Percentiles rank a stretch among this genome's conserved stretches.
phyloP scores from a whole-genome alignment of 257 asterid species.

The Penstemon barbatus region DNA sequence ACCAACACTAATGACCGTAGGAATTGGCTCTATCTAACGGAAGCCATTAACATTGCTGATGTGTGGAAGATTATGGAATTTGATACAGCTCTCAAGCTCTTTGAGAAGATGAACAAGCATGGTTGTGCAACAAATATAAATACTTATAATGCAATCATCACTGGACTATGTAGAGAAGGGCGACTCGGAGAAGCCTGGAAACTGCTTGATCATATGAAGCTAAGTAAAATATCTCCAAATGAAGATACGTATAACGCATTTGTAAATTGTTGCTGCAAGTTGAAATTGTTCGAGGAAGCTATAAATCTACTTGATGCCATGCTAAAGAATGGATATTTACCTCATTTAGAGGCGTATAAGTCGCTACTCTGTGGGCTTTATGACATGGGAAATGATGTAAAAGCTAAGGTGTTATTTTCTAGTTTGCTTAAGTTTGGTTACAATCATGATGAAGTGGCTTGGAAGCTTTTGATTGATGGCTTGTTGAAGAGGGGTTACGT shows the following conservation, averaged over 20 bases:
- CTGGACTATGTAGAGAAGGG: constrained; percentile 53
- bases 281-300: constrained; percentile 42
- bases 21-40: neutral
- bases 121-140: constrained; percentile 41
- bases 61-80: constrained; percentile 55
- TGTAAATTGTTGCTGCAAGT: constrained; percentile 46
- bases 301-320: constrained; percentile 36
- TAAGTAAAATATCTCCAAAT: constrained; percentile 32
- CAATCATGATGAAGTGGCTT: constrained; percentile 56
- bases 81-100: constrained; percentile 40
- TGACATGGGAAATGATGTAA: constrained; percentile 37
- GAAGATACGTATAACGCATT: constrained; percentile 44
- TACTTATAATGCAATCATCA: constrained; percentile 36
- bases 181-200: constrained; percentile 42
- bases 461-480: constrained; percentile 60
- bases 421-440: constrained; percentile 45
- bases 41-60: constrained; percentile 39
- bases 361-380: constrained; percentile 51
- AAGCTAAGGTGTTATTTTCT: constrained; percentile 41
- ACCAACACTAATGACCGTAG: constrained; percentile 17
- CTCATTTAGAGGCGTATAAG: constrained; percentile 41
- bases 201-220: constrained; percentile 48
- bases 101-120: constrained; percentile 45
- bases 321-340: constrained; percentile 37
- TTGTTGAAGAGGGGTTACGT: constrained; percentile 45